Evolutionary conservation across 495 filamentous ascomycete genomes (phyloP).

Genomic region (Xylaria venustula): DNA sequence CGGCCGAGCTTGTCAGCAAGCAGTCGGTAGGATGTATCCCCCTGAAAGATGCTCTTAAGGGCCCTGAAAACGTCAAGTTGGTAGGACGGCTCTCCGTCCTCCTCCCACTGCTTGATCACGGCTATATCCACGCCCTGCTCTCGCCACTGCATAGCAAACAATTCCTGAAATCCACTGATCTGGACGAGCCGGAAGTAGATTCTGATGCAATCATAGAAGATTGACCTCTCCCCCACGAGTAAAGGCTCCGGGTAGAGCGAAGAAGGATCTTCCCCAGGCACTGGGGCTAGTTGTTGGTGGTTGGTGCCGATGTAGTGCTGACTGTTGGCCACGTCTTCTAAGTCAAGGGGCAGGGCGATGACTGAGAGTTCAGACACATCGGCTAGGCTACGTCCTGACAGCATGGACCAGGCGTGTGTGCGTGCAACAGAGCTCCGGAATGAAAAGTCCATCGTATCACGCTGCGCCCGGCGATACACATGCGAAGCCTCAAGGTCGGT

Average conservation of each 20-base stretch:
- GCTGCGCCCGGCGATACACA: constrained; percentile 18
- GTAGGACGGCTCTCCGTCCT: neutral
- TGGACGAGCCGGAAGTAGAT: neutral
- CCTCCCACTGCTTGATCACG: neutral
- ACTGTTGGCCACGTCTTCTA: constrained; percentile 19
- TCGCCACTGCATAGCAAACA: neutral
- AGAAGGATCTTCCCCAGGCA: neutral
- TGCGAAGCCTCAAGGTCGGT: constrained; percentile 19
- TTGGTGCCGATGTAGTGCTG: constrained; percentile 15
- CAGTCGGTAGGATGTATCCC: neutral
- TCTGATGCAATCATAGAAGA: neutral
- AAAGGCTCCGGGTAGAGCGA: neutral
- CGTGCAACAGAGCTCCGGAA: constrained; percentile 18
- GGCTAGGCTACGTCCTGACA: constrained; percentile 19
- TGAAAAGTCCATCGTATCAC: constrained; percentile 24
- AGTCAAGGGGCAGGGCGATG: constrained; percentile 19
- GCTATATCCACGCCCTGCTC: neutral
- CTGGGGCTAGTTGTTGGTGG: neutral
- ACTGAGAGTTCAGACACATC: constrained; percentile 22
- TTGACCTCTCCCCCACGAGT: neutral
- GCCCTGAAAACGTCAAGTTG: neutral
- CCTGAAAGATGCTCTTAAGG: neutral
- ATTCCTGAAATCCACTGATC: neutral
- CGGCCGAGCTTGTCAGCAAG: neutral
- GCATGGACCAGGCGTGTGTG: constrained; percentile 16